These are phyloP conservation scores for Coriolopsis trogii DNA, from an alignment of 1,284 basidiomycete species.

Conservation along the genomic window DNA sequence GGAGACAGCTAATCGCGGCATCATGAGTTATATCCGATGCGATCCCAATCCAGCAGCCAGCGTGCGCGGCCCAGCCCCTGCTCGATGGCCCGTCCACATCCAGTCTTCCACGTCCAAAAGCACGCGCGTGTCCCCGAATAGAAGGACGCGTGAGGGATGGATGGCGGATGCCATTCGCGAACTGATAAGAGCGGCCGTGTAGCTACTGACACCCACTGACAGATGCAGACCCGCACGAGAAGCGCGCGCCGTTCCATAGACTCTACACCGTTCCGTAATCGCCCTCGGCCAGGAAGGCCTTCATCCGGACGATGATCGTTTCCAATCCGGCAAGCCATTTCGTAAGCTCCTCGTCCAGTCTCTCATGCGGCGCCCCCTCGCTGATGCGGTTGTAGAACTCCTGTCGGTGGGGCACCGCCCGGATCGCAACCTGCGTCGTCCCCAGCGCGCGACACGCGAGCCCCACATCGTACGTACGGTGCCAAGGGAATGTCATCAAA, in stretches of 20 bases:
- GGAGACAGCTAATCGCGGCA: slow-evolving; percentile 18
- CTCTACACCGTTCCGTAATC: slow-evolving; percentile 63
- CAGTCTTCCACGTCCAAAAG: slow-evolving; percentile 15
- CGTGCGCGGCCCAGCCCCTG: too few relatives aligned
- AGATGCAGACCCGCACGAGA: background rate
- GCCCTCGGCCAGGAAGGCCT: slow-evolving; percentile 67
- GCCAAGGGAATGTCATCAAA: too few relatives aligned
- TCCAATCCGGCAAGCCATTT: slow-evolving; percentile 85
- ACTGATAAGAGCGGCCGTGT: slow-evolving; percentile 16
- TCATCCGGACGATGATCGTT: slow-evolving; percentile 67
- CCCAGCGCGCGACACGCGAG: too few relatives aligned
- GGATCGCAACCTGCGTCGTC: slow-evolving; percentile 86
- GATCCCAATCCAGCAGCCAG: too few relatives aligned
- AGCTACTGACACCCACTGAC: background rate
- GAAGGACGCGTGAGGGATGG: slow-evolving; percentile 15
- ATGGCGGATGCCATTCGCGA: slow-evolving; percentile 4
- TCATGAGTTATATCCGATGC: slow-evolving; percentile 25
- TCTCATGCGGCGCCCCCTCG: slow-evolving; percentile 79
- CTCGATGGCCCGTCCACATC: too few relatives aligned
- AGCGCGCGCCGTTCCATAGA: slow-evolving; percentile 4
- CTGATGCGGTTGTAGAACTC: slow-evolving; percentile 87
- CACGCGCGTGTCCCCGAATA: slow-evolving; percentile 19
- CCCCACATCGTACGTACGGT: too few relatives aligned
- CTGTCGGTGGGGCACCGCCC: slow-evolving; percentile 85
- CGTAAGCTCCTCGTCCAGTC: slow-evolving; percentile 73